phyloP scores from a whole-genome alignment of 2,329 filamentous ascomycete species.

The Cercospora nicotianae region DNA sequence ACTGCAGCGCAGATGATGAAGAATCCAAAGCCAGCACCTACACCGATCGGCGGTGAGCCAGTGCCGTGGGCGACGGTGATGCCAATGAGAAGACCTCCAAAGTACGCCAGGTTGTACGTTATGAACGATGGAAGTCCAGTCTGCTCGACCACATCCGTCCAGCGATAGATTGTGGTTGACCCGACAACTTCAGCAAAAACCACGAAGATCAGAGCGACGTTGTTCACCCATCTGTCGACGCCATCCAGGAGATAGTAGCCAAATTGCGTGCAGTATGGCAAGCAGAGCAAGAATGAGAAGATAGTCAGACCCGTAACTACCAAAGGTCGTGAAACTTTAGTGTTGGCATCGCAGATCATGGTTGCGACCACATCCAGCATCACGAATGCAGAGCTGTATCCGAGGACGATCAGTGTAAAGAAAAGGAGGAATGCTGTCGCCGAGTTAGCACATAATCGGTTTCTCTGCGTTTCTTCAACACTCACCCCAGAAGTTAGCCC shows the following conservation, averaged over 20 bases:
- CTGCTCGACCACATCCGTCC: constrained; percentile 50
- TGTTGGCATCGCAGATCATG: constrained; percentile 51
- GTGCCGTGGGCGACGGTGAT: constrained; percentile 51
- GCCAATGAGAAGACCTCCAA: constrained; percentile 55
- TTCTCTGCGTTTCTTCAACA: too few relatives aligned
- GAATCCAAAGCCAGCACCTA: constrained; percentile 54
- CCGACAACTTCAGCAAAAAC: constrained; percentile 55
- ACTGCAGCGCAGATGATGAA: constrained; percentile 47
- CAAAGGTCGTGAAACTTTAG: constrained; percentile 48
- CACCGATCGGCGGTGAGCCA: constrained; percentile 15
- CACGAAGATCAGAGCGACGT: constrained; percentile 56
- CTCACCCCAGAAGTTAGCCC: constrained; percentile 54
- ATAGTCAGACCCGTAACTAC: constrained; percentile 54
- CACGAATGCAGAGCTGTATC: constrained; percentile 60
- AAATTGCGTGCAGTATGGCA: constrained; percentile 60
- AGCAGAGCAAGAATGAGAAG: constrained; percentile 55
- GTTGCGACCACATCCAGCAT: constrained; percentile 61
- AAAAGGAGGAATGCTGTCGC: constrained; percentile 53
- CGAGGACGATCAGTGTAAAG: constrained; percentile 59
- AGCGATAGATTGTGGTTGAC: constrained; percentile 56
- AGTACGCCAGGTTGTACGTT: constrained; percentile 54
- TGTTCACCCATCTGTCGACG: constrained; percentile 58
- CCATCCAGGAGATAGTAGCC: constrained; percentile 58
- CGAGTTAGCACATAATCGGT: too few relatives aligned
- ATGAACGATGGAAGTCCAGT: constrained; percentile 48